phyloP scores from a whole-genome alignment of 495 filamentous ascomycete species.

The Talaromyces trachyspermus region DNA sequence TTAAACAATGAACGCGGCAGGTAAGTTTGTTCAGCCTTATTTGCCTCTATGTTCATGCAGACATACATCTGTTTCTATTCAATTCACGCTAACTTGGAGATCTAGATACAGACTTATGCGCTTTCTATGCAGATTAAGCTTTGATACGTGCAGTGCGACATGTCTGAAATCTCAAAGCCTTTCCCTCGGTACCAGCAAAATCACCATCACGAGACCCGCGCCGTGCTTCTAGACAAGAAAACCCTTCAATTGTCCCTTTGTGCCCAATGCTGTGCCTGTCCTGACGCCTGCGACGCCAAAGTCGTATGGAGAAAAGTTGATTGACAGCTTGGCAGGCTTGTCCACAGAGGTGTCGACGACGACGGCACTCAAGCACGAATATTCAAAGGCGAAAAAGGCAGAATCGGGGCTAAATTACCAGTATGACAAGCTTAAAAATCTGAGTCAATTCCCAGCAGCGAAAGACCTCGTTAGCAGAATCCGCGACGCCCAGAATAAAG shows the following conservation, averaged over 20 bases:
- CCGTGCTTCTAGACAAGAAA: conserved; percentile 1
- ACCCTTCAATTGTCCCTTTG: neutral
- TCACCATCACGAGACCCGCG: conserved; percentile 2
- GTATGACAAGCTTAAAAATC: conserved; percentile 5
- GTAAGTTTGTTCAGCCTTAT: too few species aligned
- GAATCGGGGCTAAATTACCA: neutral
- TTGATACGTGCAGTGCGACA: neutral
- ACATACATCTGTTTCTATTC: too few species aligned
- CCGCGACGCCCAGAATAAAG: conserved; percentile 1
- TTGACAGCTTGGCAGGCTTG: neutral
- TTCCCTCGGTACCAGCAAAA: neutral
- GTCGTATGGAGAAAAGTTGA: conserved; percentile 5
- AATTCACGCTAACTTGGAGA: too few species aligned
- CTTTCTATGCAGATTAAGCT: too few species aligned
- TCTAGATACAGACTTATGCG: too few species aligned
- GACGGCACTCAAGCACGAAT: neutral
- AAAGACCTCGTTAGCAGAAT: conserved; percentile 1
- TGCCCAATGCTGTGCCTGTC: conserved; percentile 6
- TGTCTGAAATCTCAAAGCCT: conserved; percentile 1
- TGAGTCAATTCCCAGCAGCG: conserved; percentile 6
- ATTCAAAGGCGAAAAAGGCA: conserved; percentile 1
- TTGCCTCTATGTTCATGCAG: too few species aligned
- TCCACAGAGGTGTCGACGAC: neutral
- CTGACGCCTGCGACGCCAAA: conserved; percentile 3
- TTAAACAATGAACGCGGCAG: too few species aligned